A percentile compares a stretch with the other conserved stretches of the same genome.
Evolutionary conservation across 2,329 filamentous ascomycete species (phyloP).

Genomic region (Lomentospora prolificans): DNA sequence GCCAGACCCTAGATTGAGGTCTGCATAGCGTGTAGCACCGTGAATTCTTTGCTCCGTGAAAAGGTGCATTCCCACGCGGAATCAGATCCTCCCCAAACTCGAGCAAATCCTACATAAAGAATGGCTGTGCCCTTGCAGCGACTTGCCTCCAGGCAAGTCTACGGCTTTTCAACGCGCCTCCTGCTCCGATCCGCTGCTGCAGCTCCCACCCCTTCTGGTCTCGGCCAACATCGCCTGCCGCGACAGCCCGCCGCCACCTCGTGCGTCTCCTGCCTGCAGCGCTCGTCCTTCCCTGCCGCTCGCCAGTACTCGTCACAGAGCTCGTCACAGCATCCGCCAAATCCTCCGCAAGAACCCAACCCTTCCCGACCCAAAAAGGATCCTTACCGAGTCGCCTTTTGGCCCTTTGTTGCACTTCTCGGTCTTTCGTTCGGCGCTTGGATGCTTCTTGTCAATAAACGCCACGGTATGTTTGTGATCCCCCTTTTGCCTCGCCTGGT

Average conservation of each 20-base stretch:
- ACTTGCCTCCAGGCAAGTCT: constrained; percentile 4
- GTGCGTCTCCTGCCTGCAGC: background rate
- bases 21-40: no score
- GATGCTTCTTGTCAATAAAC: constrained; percentile 37
- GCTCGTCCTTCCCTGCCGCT: background rate
- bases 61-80: background rate
- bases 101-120: background rate
- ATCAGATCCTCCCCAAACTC: no score
- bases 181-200: constrained; percentile 4
- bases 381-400: constrained; percentile 25
- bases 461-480: constrained; percentile 29
- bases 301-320: constrained; percentile 6
- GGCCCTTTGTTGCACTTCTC: constrained; percentile 45
- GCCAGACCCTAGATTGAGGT: no score
- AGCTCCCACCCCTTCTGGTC: constrained; percentile 1
- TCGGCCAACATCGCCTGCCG: constrained; percentile 1
- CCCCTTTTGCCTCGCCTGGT: background rate
- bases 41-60: no score
- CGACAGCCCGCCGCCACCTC: background rate
- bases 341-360: background rate
- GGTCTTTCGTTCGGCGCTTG: constrained; percentile 38
- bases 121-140: constrained; percentile 7
- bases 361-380: constrained; percentile 3
- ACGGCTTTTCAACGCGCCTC: background rate
- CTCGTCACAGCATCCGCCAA: background rate